Evolutionary conservation across 2,329 filamentous ascomycete genomes (phyloP).

Genomic region (Fusarium drepaniforme): DNA sequence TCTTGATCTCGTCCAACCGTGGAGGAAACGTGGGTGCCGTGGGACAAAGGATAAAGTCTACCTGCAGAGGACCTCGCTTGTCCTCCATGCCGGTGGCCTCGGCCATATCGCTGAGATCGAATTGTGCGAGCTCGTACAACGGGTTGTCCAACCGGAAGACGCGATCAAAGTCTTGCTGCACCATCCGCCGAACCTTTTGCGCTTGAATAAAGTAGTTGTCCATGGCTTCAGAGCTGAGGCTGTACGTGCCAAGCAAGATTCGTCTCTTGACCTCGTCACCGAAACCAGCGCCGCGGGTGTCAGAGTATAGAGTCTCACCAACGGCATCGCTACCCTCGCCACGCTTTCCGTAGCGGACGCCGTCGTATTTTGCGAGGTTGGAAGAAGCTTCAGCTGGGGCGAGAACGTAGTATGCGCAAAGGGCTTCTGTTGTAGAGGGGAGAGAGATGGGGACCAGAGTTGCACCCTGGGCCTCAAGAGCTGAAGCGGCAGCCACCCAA

Average conservation of each 20-base stretch:
- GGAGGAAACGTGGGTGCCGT: conserved; percentile 86
- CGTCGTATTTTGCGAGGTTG: conserved; percentile 97
- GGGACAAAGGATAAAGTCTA: conserved; percentile 90
- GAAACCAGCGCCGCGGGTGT: conserved; percentile 79
- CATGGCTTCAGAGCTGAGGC: conserved; percentile 88
- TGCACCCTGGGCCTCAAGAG: conserved; percentile 74
- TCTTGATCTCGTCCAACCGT: conserved; percentile 67
- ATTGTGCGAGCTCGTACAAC: conserved; percentile 66
- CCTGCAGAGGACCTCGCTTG: conserved; percentile 70
- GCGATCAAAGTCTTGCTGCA: conserved; percentile 87
- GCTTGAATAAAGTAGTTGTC: conserved; percentile 98
- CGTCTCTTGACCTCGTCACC: conserved; percentile 88
- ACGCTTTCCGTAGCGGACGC: conserved; percentile 86
- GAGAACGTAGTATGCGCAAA: conserved; percentile 95
- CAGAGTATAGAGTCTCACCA: conserved; percentile 78
- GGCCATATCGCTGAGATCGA: conserved; percentile 71
- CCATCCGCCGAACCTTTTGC: conserved; percentile 85
- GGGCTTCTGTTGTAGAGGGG: conserved; percentile 84
- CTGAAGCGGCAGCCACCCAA: conserved; percentile 74
- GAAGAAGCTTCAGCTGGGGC: conserved; percentile 96
- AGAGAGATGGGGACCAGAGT: conserved; percentile 82
- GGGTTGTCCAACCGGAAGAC: conserved; percentile 80
- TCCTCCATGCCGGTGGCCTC: conserved; percentile 64
- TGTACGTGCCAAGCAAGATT: conserved; percentile 91
- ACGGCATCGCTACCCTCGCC: conserved; percentile 64